Base-by-base conservation (phyloP, 2,329 filamentous ascomycete genomes). In the Ophiostoma ulmi region DNA sequence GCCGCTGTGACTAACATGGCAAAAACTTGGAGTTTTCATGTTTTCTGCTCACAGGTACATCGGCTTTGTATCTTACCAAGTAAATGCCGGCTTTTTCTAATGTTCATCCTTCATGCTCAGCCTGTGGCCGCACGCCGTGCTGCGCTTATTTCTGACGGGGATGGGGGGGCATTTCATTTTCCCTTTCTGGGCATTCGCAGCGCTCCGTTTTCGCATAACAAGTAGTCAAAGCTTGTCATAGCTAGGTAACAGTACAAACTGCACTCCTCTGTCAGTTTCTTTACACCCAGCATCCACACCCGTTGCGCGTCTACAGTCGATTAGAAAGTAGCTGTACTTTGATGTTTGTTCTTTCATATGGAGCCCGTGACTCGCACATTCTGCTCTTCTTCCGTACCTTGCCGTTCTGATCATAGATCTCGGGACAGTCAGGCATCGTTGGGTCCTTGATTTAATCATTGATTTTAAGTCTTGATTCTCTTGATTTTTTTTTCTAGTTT, bases 181-280 rank as follows among this genome's bases (percentile, higher is more conserved):
- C 31, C 61, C 61, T 20, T 38, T 64, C 31, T 8, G 61, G 61
- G 61, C 31, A 64, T 64, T 39, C 31, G 31, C 61, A 64, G 61
- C 61, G 31, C 17, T 38, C 26, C 17, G 44, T n/a, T 7, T 20
- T 48, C 17, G 20, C 44, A 48, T 20, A n/a, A 17, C 44, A 17
- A 48, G 31, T 31, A 31, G 31, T 3, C 31, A 31, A 31, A 31
- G 31, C 31, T 31, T 31, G 31, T 31, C 31, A 31, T 3, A 48
- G 44, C 41, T 20, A 48, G 44, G 52, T 58, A 58, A 22, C 52
- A 26, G 52, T 58, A 58, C 52, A 58, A 26, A 22, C 52, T 58
- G n/a, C 52, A 26, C 7, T 26, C 10, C n/a, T 26, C n/a, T 26
- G 52, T 5, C 52, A 58, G 7, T 26, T 22, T 58, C 52, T 17